Evolutionary conservation across 1,284 basidiomycete species (phyloP).

Genomic region (Anthracocystis panici-leucophaei): DNA sequence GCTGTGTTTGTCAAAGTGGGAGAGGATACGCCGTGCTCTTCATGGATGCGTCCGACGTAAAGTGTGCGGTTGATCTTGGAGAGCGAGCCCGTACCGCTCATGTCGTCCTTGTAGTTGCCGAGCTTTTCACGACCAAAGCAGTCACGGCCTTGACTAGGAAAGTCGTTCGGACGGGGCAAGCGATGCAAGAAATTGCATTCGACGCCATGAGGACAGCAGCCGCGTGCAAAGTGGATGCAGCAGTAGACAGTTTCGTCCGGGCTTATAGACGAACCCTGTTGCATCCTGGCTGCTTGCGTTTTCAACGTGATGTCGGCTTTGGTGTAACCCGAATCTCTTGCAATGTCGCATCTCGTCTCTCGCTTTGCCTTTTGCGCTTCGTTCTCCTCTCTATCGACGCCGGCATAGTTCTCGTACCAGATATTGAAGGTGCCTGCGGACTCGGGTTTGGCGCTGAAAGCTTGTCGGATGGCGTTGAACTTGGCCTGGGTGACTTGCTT

Average conservation of each 20-base stretch:
- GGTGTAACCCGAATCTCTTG: constrained; percentile 89
- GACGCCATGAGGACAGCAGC: constrained; percentile 94
- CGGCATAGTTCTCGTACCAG: constrained; percentile 99
- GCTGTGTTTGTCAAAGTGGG: constrained; percentile 43
- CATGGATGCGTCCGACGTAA: constrained; percentile 86
- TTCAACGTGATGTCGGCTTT: constrained; percentile 55
- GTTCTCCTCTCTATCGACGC: constrained; percentile 71
- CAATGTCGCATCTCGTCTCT: constrained; percentile 88
- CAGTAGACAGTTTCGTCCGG: constrained; percentile 82
- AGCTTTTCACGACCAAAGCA: constrained; percentile 98
- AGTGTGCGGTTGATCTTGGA: constrained; percentile 92
- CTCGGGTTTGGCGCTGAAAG: constrained; percentile 53
- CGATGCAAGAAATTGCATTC: constrained; percentile 95
- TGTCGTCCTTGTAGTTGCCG: constrained; percentile 96
- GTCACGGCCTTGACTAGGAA: constrained; percentile 92
- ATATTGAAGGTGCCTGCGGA: constrained; percentile 75
- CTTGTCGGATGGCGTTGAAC: constrained; percentile 61
- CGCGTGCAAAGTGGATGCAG: constrained; percentile 94
- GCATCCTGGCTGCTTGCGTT: constrained; percentile 30
- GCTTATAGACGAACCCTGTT: constrained; percentile 20
- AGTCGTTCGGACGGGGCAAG: constrained; percentile 75
- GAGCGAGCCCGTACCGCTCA: constrained; percentile 98
- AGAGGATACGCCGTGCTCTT: constrained; percentile 56
- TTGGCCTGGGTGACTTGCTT: constrained; percentile 62
- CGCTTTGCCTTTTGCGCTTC: constrained; percentile 82